Evolutionary conservation across 208 protist genomes (phyloP).

Genomic region (Trypanosoma melophagium): DNA sequence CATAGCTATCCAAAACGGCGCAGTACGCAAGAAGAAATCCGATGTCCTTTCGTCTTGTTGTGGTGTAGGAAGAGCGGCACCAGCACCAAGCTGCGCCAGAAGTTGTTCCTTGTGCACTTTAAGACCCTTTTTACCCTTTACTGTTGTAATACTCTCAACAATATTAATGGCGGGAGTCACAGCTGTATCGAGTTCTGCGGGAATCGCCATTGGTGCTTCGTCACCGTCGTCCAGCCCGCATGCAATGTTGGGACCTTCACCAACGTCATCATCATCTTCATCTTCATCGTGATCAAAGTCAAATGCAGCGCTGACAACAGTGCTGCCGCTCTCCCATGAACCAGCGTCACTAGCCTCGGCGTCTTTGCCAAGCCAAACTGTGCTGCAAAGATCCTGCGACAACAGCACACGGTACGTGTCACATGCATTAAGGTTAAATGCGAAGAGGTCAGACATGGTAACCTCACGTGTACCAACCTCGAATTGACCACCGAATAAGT

Average conservation of each 20-base stretch:
- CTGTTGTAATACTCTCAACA: conserved; percentile 53
- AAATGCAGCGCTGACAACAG: conserved; percentile 78
- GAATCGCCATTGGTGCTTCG: conserved; percentile 71
- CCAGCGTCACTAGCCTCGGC: conserved; percentile 62
- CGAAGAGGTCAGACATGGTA: conserved; percentile 88
- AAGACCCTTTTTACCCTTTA: conserved; percentile 79
- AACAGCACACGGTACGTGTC: conserved; percentile 80
- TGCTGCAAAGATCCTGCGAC: conserved; percentile 79
- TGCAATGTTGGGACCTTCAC: conserved; percentile 11
- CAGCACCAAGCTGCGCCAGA: conserved; percentile 67
- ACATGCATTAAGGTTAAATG: conserved; percentile 78
- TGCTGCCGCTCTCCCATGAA: conserved; percentile 90
- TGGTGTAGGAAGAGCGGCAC: conserved; percentile 68
- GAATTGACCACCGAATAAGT: conserved; percentile 89
- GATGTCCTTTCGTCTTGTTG: conserved; percentile 48
- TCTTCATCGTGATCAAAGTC: conserved; percentile 74
- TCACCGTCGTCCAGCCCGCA: conserved; percentile 54
- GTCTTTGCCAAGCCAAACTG: conserved; percentile 85
- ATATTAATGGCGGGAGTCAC: conserved; percentile 48
- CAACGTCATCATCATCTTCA: conserved; percentile 62
- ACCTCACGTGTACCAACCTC: conserved; percentile 86
- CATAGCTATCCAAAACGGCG: conserved; percentile 65
- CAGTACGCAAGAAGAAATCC: conserved; percentile 62
- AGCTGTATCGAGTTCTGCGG: conserved; percentile 62
- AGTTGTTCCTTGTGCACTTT: conserved; percentile 88